These are phyloP conservation scores for Sugiyamaella floridensis DNA, from an alignment of 805 yeast genomes.

Conservation along the genomic window DNA sequence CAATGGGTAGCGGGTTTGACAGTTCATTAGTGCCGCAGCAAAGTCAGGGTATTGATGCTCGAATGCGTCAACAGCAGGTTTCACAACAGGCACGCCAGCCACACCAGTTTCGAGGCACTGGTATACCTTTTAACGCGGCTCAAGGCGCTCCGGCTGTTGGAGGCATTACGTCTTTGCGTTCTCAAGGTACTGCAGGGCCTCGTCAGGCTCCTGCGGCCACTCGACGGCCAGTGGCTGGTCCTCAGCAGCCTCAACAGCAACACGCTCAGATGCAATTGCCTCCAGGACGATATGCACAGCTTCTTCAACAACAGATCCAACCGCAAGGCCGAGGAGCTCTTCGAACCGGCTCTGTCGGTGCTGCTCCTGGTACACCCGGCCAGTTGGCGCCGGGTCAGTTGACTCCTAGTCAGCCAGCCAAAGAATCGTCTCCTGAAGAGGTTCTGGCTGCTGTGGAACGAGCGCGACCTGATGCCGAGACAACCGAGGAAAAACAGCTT, in stretches of 20 bases:
- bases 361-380: not conserved
- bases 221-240: not conserved
- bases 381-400: too few species aligned
- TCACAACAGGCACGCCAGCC: conserved; percentile 7
- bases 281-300: conserved; percentile 23
- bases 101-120: not conserved
- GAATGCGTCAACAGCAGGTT: conserved; percentile 7
- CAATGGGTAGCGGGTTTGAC: not conserved
- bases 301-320: conserved; percentile 8
- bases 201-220: not conserved
- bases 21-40: not conserved
- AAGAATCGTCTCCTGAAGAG: conserved; percentile 13
- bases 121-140: not conserved
- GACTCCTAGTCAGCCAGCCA: conserved; percentile 1
- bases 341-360: not conserved
- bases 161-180: not conserved
- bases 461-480: conserved; percentile 6
- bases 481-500: conserved; percentile 13
- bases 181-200: not conserved
- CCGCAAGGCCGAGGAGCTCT: conserved; percentile 1
- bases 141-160: not conserved
- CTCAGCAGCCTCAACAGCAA: conserved; percentile 18
- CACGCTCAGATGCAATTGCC: conserved; percentile 30
- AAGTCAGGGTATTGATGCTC: not conserved
- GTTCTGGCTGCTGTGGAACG: conserved; percentile 11